Evolutionary conservation across 768 basidiomycete species (phyloP), one percentile per base, ranked within the genome.

Genomic region (Chalciporus pseudorubinellus): DNA sequence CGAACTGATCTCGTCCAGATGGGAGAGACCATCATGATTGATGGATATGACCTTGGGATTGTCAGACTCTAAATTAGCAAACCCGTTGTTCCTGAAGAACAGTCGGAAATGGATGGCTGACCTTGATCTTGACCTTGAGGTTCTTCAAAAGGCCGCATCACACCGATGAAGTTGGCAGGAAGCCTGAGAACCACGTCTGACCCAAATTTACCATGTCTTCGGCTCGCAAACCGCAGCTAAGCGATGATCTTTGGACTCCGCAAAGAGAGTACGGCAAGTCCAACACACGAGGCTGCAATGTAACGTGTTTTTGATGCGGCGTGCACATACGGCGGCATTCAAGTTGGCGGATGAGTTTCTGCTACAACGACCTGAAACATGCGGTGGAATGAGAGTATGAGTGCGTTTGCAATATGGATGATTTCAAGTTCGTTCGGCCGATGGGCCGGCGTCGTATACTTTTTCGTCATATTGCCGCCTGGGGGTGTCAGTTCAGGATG

Each of bases 201-300:
- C 58, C 46, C 43, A 29, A 46, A 14, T 21, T 57, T 46, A 50
- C 44, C 49, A 38, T 45, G 44, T 39, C 50, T n/a, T n/a, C n/a
- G n/a, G n/a, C n/a, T n/a, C n/a, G n/a, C n/a, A n/a, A n/a, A n/a
- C n/a, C n/a, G n/a, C n/a, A n/a, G n/a, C n/a, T n/a, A n/a, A n/a
- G n/a, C n/a, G 10, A 41, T 44, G 22, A 24, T 39, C 60, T 48
- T 62, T 48, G 52, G 49, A 61, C 59, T 50, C 59, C 51, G 59
- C 55, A 61, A 42, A 42, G 44, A 50, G 33, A 28, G 57, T 46
- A 58, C 61, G 58, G 65, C 52, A 63, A 50, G 20, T 51, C 24
- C 29, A 41, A 20, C n/a, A 59, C 61, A 68, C 56, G 59, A 65
- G 66, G 61, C 53, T 28, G 52, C 54, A 53, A 39, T 43, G 55